A percentile compares a stretch with the other conserved stretches of the same genome.
phyloP scores from a whole-genome alignment of 352 stramenopile species.

The Phytophthora litchii region DNA sequence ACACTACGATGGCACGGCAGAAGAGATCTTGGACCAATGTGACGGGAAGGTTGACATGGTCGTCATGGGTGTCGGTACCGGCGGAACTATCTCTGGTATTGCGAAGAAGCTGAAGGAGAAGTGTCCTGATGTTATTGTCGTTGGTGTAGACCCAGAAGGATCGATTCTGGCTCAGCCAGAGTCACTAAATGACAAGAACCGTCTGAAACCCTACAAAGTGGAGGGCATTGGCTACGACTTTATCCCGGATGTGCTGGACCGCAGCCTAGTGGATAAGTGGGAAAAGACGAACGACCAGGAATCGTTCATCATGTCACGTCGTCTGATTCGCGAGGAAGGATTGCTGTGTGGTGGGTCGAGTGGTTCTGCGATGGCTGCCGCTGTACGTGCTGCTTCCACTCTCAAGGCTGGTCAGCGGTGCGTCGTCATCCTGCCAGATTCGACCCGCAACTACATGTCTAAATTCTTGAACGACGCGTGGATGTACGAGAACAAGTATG shows the following conservation, averaged over 20 bases:
- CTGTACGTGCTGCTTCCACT: slow-evolving; percentile 77
- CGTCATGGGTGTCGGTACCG: slow-evolving; percentile 94
- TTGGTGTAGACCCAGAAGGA: slow-evolving; percentile 91
- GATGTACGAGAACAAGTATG: slow-evolving; percentile 86
- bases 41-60: slow-evolving; percentile 95
- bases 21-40: slow-evolving; percentile 94
- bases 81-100: slow-evolving; percentile 94
- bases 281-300: slow-evolving; percentile 95
- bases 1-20: slow-evolving; percentile 95
- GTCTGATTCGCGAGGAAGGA: slow-evolving; percentile 95
- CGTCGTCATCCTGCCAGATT: slow-evolving; percentile 95
- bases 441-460: slow-evolving; percentile 97
- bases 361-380: slow-evolving; percentile 86
- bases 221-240: slow-evolving; percentile 98
- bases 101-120: slow-evolving; percentile 94
- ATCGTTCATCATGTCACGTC: slow-evolving; percentile 93
- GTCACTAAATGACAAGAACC: slow-evolving; percentile 91
- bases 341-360: slow-evolving; percentile 94
- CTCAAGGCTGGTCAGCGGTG: slow-evolving; percentile 91
- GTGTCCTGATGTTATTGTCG: slow-evolving; percentile 83
- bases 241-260: slow-evolving; percentile 94
- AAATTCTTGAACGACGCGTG: slow-evolving; percentile 97
- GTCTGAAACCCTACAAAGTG: slow-evolving; percentile 90
- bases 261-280: slow-evolving; percentile 92
- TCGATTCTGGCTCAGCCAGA: slow-evolving; percentile 94